These are phyloP conservation scores for Chlamydomonas reinhardtii DNA, from an alignment of 163 green algal genomes.

Conservation along the genomic window DNA sequence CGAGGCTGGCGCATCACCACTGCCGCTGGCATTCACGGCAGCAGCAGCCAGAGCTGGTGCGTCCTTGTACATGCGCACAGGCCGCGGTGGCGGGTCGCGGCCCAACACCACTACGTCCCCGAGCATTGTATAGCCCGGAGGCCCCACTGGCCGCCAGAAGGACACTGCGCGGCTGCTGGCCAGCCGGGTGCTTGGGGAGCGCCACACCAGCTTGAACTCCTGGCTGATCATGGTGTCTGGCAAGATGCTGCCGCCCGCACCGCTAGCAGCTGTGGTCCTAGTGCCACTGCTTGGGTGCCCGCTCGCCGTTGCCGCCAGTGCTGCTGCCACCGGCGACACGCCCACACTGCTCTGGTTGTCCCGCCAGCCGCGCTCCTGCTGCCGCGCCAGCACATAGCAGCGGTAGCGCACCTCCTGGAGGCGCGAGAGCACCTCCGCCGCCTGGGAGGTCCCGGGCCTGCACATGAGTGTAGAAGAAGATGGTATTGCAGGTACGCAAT, in stretches of 20 bases:
- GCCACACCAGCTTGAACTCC: conserved; percentile 32
- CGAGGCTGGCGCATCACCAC: conserved; percentile 12
- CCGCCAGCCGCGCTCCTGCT: conserved; percentile 58
- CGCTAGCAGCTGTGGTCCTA: no score
- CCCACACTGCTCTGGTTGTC: conserved; percentile 7
- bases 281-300: background rate
- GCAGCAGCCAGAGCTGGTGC: conserved; percentile 9
- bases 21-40: conserved; percentile 25
- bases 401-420: conserved; percentile 53
- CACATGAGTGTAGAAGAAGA: background rate
- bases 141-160: conserved; percentile 81
- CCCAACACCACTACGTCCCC: conserved; percentile 65
- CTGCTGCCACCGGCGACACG: conserved; percentile 14
- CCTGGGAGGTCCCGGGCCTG: conserved; percentile 65
- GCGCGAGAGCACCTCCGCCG: conserved; percentile 51
- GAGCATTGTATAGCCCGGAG: conserved; percentile 77
- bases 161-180: conserved; percentile 62
- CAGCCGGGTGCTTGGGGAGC: background rate
- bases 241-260: conserved; percentile 13
- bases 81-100: conserved; percentile 51
- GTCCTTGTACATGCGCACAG: conserved; percentile 64
- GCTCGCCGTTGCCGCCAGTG: background rate
- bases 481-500: no score
- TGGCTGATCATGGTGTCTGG: conserved; percentile 3
- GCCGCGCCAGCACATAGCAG: conserved; percentile 58